phyloP scores from a whole-genome alignment of 345 rosid species.

The Corchorus olitorius region DNA sequence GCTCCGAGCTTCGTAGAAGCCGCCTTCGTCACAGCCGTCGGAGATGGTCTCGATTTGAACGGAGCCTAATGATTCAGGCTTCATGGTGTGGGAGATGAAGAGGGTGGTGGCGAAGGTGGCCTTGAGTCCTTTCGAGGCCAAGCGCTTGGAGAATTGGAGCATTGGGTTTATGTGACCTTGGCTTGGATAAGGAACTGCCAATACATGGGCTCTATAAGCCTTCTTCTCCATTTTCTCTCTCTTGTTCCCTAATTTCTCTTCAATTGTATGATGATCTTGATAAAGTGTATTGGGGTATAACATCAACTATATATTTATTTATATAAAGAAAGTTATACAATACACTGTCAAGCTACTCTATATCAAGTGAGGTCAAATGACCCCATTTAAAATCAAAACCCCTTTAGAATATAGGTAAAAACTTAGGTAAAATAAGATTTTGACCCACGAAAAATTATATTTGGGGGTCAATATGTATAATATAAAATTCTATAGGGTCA shows the following conservation, averaged over 20 bases:
- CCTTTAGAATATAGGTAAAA: too few species aligned
- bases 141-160: slow-evolving; percentile 50
- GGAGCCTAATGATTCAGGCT: slow-evolving; percentile 12
- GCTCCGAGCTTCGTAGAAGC: slow-evolving; percentile 26
- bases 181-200: slow-evolving; percentile 38
- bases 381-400: too few species aligned
- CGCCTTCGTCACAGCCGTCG: slow-evolving; percentile 43
- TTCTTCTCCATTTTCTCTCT: slow-evolving; percentile 17
- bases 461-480: too few species aligned
- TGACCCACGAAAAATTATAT: too few species aligned
- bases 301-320: too few species aligned
- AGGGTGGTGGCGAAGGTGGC: slow-evolving; percentile 40
- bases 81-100: slow-evolving; percentile 37
- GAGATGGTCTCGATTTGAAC: slow-evolving; percentile 41
- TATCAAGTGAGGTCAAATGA: too few species aligned
- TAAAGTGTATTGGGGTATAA: slow-evolving; percentile 14
- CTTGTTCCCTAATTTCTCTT: not conserved
- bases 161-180: slow-evolving; percentile 57
- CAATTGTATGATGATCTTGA: slow-evolving; percentile 3
- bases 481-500: too few species aligned
- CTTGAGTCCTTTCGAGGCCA: slow-evolving; percentile 44
- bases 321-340: too few species aligned
- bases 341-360: too few species aligned
- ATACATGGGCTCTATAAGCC: slow-evolving; percentile 26
- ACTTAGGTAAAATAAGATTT: too few species aligned